These are phyloP conservation scores for Dioscorea zingiberensis DNA, from an alignment of 106 monocot species.

Conservation along the genomic window DNA sequence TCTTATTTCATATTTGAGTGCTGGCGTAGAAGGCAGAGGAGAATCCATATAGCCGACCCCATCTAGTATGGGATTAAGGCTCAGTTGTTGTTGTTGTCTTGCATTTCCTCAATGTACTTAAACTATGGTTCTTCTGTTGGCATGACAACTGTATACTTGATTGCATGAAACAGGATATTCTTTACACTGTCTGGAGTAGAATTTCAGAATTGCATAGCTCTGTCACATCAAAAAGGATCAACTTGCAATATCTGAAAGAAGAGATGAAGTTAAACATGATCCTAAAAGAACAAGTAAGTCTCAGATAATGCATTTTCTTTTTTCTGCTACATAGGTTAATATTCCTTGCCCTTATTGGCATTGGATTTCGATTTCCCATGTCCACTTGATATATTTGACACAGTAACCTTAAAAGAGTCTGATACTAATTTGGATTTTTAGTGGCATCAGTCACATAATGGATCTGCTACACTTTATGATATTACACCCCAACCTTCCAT, in stretches of 20 bases:
- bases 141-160: constrained; percentile 1
- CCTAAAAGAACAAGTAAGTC: constrained; percentile 74
- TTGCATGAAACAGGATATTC: constrained; percentile 46
- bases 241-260: constrained; percentile 41
- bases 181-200: constrained; percentile 44
- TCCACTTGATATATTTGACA: neutral
- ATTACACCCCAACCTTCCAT: neutral
- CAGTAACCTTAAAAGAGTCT: neutral
- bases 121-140: too few relatives aligned
- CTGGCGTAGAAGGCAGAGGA: too few relatives aligned
- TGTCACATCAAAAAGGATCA: constrained; percentile 43
- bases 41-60: too few relatives aligned
- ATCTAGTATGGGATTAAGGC: too few relatives aligned
- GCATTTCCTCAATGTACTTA: neutral
- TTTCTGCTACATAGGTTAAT: neutral
- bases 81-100: too few relatives aligned
- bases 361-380: neutral
- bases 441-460: neutral
- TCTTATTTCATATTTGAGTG: neutral
- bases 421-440: neutral
- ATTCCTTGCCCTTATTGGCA: neutral
- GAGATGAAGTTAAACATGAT: constrained; percentile 46
- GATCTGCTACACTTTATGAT: neutral
- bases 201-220: constrained; percentile 47
- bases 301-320: neutral